A percentile compares a stretch with the other conserved stretches of the same genome.
Conservation (phyloP, 768 basidiomycete species). For the Pholiota conissans region DNA sequence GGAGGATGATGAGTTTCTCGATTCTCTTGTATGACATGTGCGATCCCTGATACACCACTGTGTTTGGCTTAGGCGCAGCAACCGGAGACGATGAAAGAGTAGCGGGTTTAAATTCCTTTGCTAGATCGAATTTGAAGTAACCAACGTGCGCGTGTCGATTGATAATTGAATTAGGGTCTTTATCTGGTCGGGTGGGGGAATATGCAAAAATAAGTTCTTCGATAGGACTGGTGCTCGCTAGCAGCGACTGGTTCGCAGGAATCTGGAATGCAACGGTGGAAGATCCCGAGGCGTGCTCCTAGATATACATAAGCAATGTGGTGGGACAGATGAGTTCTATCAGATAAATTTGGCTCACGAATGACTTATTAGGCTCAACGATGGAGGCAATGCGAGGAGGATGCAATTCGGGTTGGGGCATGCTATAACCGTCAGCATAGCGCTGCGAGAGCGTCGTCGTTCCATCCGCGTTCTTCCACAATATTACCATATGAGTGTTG, state of each 20-base stretch:
- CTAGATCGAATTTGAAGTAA: conserved; percentile 33
- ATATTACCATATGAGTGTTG: conserved; percentile 57
- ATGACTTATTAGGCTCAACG: conserved; percentile 32
- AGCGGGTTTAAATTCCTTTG: conserved; percentile 25
- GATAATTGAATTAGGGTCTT: conserved; percentile 17
- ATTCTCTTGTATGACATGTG: conserved; percentile 22
- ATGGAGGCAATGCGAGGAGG: conserved; percentile 48
- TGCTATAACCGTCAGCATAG: conserved; percentile 42
- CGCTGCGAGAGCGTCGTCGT: conserved; percentile 61
- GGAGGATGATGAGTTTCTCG: conserved; percentile 49
- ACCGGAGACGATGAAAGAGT: conserved; percentile 7
- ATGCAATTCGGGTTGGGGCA: conserved; percentile 42
- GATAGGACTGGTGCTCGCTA: conserved; percentile 22
- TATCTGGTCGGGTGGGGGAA: conserved; percentile 29
- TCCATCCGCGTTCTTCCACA: conserved; percentile 50
- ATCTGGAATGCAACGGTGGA: conserved; percentile 43
- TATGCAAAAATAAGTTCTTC: conserved; percentile 43
- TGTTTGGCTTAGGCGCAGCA: not conserved
- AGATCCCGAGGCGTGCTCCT: conserved; percentile 26
- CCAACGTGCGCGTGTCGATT: conserved; percentile 33
- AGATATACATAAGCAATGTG: not conserved
- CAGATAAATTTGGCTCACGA: conserved; percentile 24
- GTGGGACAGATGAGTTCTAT: not conserved
- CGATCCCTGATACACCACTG: conserved; percentile 8
- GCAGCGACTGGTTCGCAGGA: conserved; percentile 35